Conservation (phyloP, 225 moss, liverwort and hornwort genomes). For the Bryoerythrophyllum caledonicum region DNA sequence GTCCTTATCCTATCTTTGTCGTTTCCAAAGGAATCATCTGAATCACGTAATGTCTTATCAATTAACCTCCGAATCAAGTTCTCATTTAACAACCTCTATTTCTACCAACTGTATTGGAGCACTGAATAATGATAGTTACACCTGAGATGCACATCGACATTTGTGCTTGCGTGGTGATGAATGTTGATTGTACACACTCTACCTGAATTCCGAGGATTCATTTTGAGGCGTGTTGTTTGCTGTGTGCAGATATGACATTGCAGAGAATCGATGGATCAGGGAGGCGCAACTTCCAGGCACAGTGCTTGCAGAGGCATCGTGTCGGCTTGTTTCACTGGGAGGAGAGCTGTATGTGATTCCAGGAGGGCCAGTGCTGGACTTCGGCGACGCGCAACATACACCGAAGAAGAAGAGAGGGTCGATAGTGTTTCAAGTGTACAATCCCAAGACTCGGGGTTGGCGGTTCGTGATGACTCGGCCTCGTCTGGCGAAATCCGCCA, state of each 20-base stretch:
- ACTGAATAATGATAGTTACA: neutral
- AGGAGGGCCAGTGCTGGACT: slow-evolving; percentile 56
- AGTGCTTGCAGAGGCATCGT: slow-evolving; percentile 61
- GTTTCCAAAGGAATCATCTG: too few relatives aligned
- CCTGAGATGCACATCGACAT: neutral
- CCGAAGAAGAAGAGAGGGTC: slow-evolving; percentile 59
- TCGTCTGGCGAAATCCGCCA: slow-evolving; percentile 31
- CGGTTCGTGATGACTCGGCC: slow-evolving; percentile 58
- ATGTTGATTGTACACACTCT: neutral
- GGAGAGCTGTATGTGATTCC: slow-evolving; percentile 73
- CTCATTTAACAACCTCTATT: neutral
- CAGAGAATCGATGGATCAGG: slow-evolving; percentile 53
- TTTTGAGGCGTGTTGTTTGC: slow-evolving; percentile 4
- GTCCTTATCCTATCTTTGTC: too few relatives aligned
- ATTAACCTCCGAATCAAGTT: too few relatives aligned
- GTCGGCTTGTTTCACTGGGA: slow-evolving; percentile 56
- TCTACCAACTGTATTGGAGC: neutral
- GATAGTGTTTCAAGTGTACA: slow-evolving; percentile 58
- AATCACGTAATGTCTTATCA: too few relatives aligned
- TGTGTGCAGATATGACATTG: slow-evolving; percentile 48
- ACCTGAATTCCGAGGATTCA: neutral
- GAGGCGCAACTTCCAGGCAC: slow-evolving; percentile 60
- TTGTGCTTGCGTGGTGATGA: neutral
- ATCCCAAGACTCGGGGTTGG: slow-evolving; percentile 55
- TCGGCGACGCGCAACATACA: slow-evolving; percentile 47